Evolutionary conservation across 2,329 filamentous ascomycete genomes (phyloP).

Genomic region (Knoxdaviesia capensis): DNA sequence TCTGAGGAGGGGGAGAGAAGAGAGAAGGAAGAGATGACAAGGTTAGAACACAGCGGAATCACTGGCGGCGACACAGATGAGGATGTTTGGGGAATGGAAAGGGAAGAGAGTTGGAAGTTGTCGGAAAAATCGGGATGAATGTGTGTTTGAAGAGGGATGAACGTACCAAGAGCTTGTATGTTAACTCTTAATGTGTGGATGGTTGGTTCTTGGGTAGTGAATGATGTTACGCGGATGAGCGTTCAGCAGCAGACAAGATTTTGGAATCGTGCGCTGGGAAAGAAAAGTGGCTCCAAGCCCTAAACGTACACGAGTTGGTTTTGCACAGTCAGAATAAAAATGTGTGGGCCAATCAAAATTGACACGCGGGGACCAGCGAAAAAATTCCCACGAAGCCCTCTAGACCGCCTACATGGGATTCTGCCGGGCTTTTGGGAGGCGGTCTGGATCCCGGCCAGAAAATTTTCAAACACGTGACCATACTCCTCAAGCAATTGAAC

Average conservation of each 20-base stretch:
- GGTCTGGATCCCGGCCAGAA: too few species aligned
- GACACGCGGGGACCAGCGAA: too few species aligned
- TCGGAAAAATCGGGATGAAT: slow-evolving; percentile 6
- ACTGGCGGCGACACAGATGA: slow-evolving; percentile 7
- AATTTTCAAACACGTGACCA: too few species aligned
- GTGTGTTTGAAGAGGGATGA: slow-evolving; percentile 6
- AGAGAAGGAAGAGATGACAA: neutral
- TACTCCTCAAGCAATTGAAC: too few species aligned
- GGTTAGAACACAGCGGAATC: slow-evolving; percentile 21
- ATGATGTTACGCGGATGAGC: too few species aligned
- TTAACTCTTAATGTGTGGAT: slow-evolving; percentile 6
- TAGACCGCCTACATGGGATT: too few species aligned
- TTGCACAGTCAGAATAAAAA: too few species aligned
- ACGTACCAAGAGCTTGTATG: slow-evolving; percentile 6
- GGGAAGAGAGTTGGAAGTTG: slow-evolving; percentile 14
- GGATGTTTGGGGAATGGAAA: slow-evolving; percentile 5
- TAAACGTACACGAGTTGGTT: neutral
- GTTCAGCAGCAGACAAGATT: neutral
- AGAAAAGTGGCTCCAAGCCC: slow-evolving; percentile 3
- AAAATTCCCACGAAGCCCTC: too few species aligned
- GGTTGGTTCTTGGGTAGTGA: slow-evolving; percentile 1
- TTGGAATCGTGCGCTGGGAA: slow-evolving; percentile 1
- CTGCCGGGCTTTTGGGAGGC: too few species aligned
- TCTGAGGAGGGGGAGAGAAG: neutral
- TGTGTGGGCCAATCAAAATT: too few species aligned